Evolutionary conservation across 2,329 filamentous ascomycete genomes (phyloP).

Genomic region (Arthrobotrys entomopaga): DNA sequence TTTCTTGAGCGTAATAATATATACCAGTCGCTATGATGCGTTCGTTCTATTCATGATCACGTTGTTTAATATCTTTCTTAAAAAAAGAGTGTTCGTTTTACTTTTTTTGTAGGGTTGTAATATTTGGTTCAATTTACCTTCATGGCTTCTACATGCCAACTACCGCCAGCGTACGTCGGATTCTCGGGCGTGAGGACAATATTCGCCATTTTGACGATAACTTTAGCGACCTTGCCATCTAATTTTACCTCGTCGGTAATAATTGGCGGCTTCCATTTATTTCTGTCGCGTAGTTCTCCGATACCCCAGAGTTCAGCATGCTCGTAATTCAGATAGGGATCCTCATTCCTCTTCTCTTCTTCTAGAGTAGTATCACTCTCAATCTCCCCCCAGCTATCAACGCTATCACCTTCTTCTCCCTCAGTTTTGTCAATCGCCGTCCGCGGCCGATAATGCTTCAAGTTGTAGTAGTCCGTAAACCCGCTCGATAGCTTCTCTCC

Average conservation of each 20-base stretch:
- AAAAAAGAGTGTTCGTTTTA: not conserved
- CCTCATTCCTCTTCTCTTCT: slow-evolving; percentile 10
- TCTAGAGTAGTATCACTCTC: slow-evolving; percentile 10
- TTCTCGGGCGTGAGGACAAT: slow-evolving; percentile 71
- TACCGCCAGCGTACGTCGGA: slow-evolving; percentile 65
- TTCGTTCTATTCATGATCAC: not conserved
- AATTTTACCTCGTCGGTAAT: slow-evolving; percentile 4
- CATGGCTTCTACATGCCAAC: slow-evolving; percentile 69
- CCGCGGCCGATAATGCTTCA: not conserved
- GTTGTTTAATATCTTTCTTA: too few species aligned
- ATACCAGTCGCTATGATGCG: slow-evolving; percentile 72
- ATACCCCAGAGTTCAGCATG: not conserved
- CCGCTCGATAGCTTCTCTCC: slow-evolving; percentile 24
- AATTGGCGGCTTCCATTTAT: slow-evolving; percentile 10
- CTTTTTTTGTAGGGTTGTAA: not conserved
- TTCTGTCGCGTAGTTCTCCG: not conserved
- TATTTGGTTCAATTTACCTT: slow-evolving; percentile 55
- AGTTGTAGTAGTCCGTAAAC: not conserved
- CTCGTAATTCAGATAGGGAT: not conserved
- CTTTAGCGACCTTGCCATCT: slow-evolving; percentile 66
- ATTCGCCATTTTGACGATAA: slow-evolving; percentile 72
- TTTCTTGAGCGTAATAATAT: slow-evolving; percentile 71
- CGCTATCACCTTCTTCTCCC: not conserved
- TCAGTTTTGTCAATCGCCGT: slow-evolving; percentile 10
- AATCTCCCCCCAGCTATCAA: not conserved